Evolutionary conservation across 805 yeast species (phyloP), one percentile per base, ranked within the genome.

Genomic region (Sugiyamaella chiloensis): DNA sequence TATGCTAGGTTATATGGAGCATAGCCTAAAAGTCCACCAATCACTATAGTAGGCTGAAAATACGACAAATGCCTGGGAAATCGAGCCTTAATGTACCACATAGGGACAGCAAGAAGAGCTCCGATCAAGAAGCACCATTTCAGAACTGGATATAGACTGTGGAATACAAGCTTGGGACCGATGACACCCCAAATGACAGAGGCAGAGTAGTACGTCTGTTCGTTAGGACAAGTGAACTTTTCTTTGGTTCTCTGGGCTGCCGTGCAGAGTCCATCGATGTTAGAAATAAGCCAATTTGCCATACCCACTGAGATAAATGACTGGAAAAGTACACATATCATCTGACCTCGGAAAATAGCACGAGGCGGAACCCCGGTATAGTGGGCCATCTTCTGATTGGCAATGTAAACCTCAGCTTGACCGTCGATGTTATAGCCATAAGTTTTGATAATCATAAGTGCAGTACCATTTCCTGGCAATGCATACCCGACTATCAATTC

Each of bases 51-150:
- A 7, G 75, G 78, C 44, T 71, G 31, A 44, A 40, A 48, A 14
- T 52, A 52, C 31, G 42, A 27, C 17, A 48, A 42, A 44, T 40
- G 43, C 11, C 50, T 48, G 40, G 42, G 40, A 17, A 41, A 24
- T 27, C 12, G 26, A 17, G 9, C 16, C 43, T 42, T 44, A 16
- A 42, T 14, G 58, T 58, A 19, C 52, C 21, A 8, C 14, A 47
- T 24, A 43, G 58, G 76, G 42, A 55, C 58, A 4, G 43, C 42
- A 46, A 7, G 53, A 47, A 21, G 44, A n/a, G n/a, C 62, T n/a
- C 88, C 87, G 45, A 79, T 67, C 27, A 83, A 66, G 70, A 83
- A 82, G 52, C 85, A 78, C 76, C 79, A 82, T 60, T 78, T 75
- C 50, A 83, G 66, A 12, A 74, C 67, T 1, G 87, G 87, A 58